Base-by-base conservation (phyloP, 805 yeast species). In the Teunomyces funiuensis region DNA sequence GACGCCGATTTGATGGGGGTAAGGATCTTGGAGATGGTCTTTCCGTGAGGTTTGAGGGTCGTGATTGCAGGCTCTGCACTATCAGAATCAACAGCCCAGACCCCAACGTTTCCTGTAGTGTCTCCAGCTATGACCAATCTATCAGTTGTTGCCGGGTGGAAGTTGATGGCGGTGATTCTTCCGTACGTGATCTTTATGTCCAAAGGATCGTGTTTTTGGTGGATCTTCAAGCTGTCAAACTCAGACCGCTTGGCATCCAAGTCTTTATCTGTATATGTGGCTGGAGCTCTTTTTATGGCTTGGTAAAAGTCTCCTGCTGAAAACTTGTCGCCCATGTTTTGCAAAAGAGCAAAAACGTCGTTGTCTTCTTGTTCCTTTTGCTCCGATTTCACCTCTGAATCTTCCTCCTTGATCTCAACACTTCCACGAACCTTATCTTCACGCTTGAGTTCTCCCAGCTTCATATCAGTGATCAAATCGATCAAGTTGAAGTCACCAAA, bases 71-170 rank as follows among this genome's bases (percentile, higher is more conserved):
- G 80, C 3, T 50, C 61, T 6, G 55, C 62, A 6, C 62, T 66
- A 16, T 66, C 74, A 5, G 71, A 61, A 46, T 75, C 80, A 6
- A 86, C 83, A 33, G 90, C 82, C 97, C 97, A 91, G 11, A 93
- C 72, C 0, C 97, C 97, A 31, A 89, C 63, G 47, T 80, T 76
- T 5, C 99, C 99, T n/a, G 67, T 65, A 9, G 88, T 87, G 62
- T 93, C 99, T 34, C 97, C 98, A 1, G 89, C 97, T 23, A 87
- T 58, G 2, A 89, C 71, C 4, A 91, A 54, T 48, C 84, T 73
- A 45, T 80, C 80, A 1, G 72, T 74, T 0, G 57, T 58, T 0
- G 85, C 63, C 0, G 97, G 97, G 61, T 91, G 98, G 58, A 88
- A 84, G 28, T 73, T 68, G 29, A 89, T 73, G 2, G 86, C 69